Base-by-base conservation (phyloP, 208 protist genomes). In the Trypanosoma brucei region DNA sequence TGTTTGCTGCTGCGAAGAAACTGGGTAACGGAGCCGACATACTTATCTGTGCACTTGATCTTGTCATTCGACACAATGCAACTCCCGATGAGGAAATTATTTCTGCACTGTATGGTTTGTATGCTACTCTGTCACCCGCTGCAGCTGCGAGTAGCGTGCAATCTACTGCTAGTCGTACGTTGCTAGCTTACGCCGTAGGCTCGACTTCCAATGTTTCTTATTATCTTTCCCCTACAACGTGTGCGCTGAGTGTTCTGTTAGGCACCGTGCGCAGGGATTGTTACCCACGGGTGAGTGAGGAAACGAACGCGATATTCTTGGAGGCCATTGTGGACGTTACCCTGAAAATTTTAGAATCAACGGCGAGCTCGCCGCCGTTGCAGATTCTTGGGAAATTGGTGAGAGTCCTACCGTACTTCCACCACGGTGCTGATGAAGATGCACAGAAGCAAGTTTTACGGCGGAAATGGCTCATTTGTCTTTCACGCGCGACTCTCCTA, bases 341-440 rank as follows among this genome's bases (percentile, higher is more conserved):
- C 8, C n/a, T 59, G 53, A 39, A 54, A 1, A 14, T 56, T 1
- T 39, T 67, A 4, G 3, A 38, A 9, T 53, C 38, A 13, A 14
- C 42, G 31, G 30, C 63, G 22, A 7, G 14, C 13, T 38, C 1
- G 37, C 34, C 54, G 11, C 49, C 68, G 6, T 34, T 59, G 35
- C 34, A 31, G 33, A 13, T 55, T 31, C 59, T 73, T 39, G 68
- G 55, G 1, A 73, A 73, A 40, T 42, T 73, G n/a, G 68, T 73
- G 45, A 38, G 68, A 45, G 30, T 73, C 1, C 58, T 46, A 31
- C 68, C 68, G 34, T 51, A 66, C 48, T 66, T 73, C 36, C 31
- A 51, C 22, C 6, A 37, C 5, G 11, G 1, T 6, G 6, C 22
- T 7, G 31, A 54, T 22, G 40, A 44, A 30, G 11, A 1, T 46